Evolutionary conservation across 805 yeast genomes (phyloP).

Genomic region (Wickerhamiella spandovensis): DNA sequence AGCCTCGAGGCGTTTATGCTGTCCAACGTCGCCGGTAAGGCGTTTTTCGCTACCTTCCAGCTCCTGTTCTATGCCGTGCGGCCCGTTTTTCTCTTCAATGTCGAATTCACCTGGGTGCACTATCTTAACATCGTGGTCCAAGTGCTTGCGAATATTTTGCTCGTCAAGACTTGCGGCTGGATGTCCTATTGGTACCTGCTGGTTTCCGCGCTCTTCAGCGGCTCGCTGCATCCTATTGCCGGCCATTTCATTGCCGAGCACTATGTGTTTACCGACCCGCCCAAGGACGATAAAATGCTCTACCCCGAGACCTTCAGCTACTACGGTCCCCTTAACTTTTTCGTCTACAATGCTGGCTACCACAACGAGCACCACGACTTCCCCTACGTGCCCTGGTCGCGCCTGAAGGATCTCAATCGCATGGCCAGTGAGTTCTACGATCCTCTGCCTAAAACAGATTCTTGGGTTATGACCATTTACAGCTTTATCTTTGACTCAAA

Average conservation of each 20-base stretch:
- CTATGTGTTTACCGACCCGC: slow-evolving; percentile 40
- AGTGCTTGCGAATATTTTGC: slow-evolving; percentile 39
- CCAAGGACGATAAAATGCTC: slow-evolving; percentile 10
- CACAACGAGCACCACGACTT: slow-evolving; percentile 95
- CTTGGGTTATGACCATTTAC: slow-evolving; percentile 68
- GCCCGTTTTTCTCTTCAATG: slow-evolving; percentile 72
- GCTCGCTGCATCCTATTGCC: slow-evolving; percentile 85
- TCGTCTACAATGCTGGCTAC: slow-evolving; percentile 89
- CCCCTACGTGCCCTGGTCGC: slow-evolving; percentile 87
- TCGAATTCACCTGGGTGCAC: slow-evolving; percentile 65
- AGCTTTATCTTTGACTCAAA: slow-evolving; percentile 57
- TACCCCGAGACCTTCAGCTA: slow-evolving; percentile 74
- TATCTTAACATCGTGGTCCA: slow-evolving; percentile 52
- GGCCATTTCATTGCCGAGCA: slow-evolving; percentile 97
- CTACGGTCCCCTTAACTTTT: slow-evolving; percentile 61
- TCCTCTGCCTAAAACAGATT: slow-evolving; percentile 59
- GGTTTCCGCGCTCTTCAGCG: slow-evolving; percentile 72
- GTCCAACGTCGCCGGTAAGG: slow-evolving; percentile 70
- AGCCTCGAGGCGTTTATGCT: slow-evolving; percentile 57
- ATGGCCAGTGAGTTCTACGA: slow-evolving; percentile 74
- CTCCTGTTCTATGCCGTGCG: slow-evolving; percentile 79
- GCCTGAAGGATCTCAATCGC: slow-evolving; percentile 45
- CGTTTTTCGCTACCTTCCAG: slow-evolving; percentile 82
- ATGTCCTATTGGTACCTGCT: slow-evolving; percentile 53
- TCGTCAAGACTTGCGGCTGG: slow-evolving; percentile 51